Evolutionary conservation across 2,329 filamentous ascomycete genomes (phyloP), one percentile per base, ranked within the genome.

Genomic region (Lomentospora prolificans): DNA sequence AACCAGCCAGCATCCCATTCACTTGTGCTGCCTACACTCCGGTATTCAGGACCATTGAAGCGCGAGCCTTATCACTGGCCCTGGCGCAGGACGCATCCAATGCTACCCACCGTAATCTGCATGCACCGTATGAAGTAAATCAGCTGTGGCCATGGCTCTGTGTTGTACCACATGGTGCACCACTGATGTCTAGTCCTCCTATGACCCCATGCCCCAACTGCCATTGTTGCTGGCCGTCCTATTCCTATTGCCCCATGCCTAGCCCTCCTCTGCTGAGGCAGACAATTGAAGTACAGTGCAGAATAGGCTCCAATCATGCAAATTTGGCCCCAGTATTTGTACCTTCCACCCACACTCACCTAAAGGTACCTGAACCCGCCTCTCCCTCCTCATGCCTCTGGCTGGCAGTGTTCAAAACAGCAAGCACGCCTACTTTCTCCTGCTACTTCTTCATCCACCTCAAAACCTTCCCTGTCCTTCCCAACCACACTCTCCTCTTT

Each of bases 401-500:
- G 7, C 12, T n/a, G 5, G 7, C 39, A 8, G 39, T 46, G 12
- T 6, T 51, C 48, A 51, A 51, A 51, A 51, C 48, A 51, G 48
- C 48, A 51, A 46, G 19, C 39, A 46, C 7, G 12, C 12, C 6
- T n/a, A 8, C n/a, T 30, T 51, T 22, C 12, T 27, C 27, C 48
- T 19, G 6, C 30, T 33, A 6, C 7, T 33, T 27, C 30, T 31
- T 51, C 51, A 39, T 24, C 19, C 28, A 39, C 33, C 33, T 53
- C 24, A 54, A 44, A 46, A 44, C 19, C 36, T 54, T 30, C 41
- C 46, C 53, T 19, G 27, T 39, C 52, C 30, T 54, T 36, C 52
- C 33, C 52, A 54, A 55, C 27, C 41, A 46, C 33, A 54, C 50
- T 19, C 53, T 50, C 30, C 41, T 55, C 44, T 54, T 25, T 57